Conservation (phyloP, 192 early-diverging fungal genomes). For the Obelidium mucronatum region DNA sequence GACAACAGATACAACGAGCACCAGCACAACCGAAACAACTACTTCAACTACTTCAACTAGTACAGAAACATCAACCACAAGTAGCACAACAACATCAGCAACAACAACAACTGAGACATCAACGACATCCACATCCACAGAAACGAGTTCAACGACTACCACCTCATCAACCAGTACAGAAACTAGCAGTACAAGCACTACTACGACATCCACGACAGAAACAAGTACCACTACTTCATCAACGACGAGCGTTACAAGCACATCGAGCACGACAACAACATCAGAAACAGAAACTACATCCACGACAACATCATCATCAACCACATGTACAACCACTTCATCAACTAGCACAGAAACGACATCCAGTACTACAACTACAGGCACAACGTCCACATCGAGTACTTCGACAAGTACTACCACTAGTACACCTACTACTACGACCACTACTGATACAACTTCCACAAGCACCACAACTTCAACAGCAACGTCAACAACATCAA, state of each 20-base stretch:
- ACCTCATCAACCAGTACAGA: neutral
- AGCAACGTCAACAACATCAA: neutral
- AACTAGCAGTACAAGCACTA: neutral
- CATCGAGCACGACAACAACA: neutral
- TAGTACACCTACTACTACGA: neutral
- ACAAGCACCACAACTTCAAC: neutral
- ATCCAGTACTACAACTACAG: neutral
- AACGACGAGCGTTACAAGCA: no score
- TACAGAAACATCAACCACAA: no score
- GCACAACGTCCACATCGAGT: neutral
- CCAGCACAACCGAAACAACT: neutral
- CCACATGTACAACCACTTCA: neutral
- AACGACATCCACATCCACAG: slow-evolving; percentile 33
- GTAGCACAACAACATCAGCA: no score
- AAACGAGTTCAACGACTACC: slow-evolving; percentile 23
- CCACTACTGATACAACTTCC: neutral
- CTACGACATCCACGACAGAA: neutral
- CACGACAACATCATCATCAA: neutral
- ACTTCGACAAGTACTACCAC: neutral
- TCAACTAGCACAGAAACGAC: neutral
- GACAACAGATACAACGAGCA: slow-evolving; percentile 1
- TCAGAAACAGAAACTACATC: neutral
- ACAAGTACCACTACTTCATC: neutral
- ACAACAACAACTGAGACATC: slow-evolving; percentile 21
- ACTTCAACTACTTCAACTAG: slow-evolving; percentile 10